Evolutionary conservation across 2,329 filamentous ascomycete genomes (phyloP).

Genomic region (Claviceps arundinis): DNA sequence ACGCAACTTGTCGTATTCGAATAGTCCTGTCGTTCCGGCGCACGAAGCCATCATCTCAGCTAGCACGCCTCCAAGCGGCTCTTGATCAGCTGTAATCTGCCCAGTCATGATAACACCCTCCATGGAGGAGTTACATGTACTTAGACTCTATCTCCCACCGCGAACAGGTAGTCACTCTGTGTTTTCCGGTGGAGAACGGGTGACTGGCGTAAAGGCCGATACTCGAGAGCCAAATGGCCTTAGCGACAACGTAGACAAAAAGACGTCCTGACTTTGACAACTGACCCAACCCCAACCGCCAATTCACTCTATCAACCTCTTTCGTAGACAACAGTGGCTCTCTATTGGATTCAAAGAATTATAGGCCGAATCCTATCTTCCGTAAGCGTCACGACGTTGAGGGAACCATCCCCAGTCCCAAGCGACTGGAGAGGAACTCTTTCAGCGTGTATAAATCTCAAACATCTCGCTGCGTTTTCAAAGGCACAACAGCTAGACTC

Average conservation of each 20-base stretch:
- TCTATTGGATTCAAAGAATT: background rate
- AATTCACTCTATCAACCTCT: background rate
- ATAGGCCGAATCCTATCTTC: conserved; percentile 24
- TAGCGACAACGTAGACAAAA: background rate
- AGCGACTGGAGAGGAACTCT: conserved; percentile 24
- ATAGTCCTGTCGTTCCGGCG: background rate
- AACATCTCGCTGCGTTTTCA: conserved; percentile 41
- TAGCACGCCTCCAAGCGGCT: background rate
- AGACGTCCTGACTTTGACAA: background rate
- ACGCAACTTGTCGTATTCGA: background rate
- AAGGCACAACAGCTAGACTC: conserved; percentile 50
- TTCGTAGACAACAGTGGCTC: background rate
- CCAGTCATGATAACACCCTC: background rate
- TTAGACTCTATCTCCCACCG: background rate
- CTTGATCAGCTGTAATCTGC: background rate
- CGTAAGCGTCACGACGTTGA: conserved; percentile 33
- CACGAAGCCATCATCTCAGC: background rate
- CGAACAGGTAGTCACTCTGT: background rate
- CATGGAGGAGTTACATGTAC: background rate
- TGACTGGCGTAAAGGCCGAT: background rate
- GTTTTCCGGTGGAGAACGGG: background rate
- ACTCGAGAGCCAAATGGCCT: background rate
- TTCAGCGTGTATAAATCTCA: conserved; percentile 28
- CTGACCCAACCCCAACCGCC: background rate
- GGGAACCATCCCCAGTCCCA: conserved; percentile 29